Evolutionary conservation across 495 filamentous ascomycete species (phyloP).

Genomic region (Penicillium fimorum): DNA sequence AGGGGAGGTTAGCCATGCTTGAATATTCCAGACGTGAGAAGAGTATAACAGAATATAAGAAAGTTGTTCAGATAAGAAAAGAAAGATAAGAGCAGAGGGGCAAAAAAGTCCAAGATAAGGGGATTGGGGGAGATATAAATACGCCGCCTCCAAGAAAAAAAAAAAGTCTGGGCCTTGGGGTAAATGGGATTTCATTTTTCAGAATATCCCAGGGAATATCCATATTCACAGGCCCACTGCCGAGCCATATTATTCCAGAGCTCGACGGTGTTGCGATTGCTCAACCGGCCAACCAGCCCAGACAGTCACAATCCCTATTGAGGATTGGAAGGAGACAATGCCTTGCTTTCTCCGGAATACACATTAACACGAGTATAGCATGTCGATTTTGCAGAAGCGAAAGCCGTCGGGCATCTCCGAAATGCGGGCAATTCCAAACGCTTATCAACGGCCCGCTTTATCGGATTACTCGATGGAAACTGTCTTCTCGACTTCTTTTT

Average conservation of each 20-base stretch:
- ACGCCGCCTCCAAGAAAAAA: not conserved
- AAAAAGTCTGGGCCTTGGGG: not conserved
- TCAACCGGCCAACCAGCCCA: not conserved
- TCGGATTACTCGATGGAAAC: slow-evolving; percentile 2
- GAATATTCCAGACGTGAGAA: not conserved
- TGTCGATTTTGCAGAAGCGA: not conserved
- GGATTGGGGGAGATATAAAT: slow-evolving; percentile 26
- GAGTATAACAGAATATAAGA: slow-evolving; percentile 9
- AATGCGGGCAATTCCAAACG: not conserved
- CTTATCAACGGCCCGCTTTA: slow-evolving; percentile 2
- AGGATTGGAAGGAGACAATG: not conserved
- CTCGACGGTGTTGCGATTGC: not conserved
- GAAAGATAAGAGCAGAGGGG: slow-evolving; percentile 19
- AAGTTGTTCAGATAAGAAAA: not conserved
- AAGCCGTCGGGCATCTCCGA: slow-evolving; percentile 5
- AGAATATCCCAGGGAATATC: not conserved
- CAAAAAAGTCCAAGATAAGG: not conserved
- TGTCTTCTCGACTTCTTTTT: not conserved
- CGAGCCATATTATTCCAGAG: not conserved
- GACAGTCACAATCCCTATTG: not conserved
- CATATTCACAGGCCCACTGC: not conserved
- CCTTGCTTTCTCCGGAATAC: no score
- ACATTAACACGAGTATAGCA: not conserved
- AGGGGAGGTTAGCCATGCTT: slow-evolving; percentile 37
- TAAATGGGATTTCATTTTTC: not conserved